Conservation (phyloP, 495 filamentous ascomycete species). For the Oleoguttula mirabilis region DNA sequence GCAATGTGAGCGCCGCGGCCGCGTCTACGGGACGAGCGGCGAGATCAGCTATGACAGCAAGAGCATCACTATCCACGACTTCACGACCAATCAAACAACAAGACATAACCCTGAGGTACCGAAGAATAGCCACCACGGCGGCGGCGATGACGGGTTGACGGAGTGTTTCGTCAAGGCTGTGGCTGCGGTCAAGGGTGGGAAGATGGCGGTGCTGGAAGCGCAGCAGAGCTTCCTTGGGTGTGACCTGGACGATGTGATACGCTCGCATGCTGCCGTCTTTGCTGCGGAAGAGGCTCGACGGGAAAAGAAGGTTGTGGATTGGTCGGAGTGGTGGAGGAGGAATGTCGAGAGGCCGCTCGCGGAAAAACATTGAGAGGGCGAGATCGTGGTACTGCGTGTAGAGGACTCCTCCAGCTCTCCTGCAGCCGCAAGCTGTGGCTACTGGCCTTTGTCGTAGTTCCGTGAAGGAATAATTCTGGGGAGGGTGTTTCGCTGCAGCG, state of each 20-base stretch:
- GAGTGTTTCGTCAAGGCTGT: constrained; percentile 71
- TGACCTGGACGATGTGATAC: constrained; percentile 68
- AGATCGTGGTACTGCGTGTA: too few species aligned
- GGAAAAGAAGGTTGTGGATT: constrained; percentile 57
- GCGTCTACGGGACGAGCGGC: constrained; percentile 72
- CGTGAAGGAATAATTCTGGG: too few species aligned
- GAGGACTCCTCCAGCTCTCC: too few species aligned
- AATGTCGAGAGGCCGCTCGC: constrained; percentile 38
- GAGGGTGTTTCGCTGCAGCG: too few species aligned
- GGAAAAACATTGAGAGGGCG: too few species aligned
- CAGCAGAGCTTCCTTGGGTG: constrained; percentile 69
- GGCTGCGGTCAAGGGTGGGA: constrained; percentile 60
- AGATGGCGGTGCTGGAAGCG: constrained; percentile 54
- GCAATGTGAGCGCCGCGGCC: constrained; percentile 70
- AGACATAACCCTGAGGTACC: constrained; percentile 42
- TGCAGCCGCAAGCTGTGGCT: too few species aligned
- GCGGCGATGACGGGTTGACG: constrained; percentile 75
- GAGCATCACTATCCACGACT: constrained; percentile 53
- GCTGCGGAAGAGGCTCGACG: constrained; percentile 78
- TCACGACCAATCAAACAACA: constrained; percentile 42
- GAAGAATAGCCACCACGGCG: constrained; percentile 55
- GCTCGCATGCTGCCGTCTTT: constrained; percentile 89
- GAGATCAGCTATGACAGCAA: constrained; percentile 71
- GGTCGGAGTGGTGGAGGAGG: constrained; percentile 66
- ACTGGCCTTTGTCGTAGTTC: too few species aligned